A percentile compares a stretch with the other conserved stretches of the same genome.
These are phyloP conservation scores for Daldinia decipiens DNA, from an alignment of 495 filamentous ascomycete species.

Conservation along the genomic window DNA sequence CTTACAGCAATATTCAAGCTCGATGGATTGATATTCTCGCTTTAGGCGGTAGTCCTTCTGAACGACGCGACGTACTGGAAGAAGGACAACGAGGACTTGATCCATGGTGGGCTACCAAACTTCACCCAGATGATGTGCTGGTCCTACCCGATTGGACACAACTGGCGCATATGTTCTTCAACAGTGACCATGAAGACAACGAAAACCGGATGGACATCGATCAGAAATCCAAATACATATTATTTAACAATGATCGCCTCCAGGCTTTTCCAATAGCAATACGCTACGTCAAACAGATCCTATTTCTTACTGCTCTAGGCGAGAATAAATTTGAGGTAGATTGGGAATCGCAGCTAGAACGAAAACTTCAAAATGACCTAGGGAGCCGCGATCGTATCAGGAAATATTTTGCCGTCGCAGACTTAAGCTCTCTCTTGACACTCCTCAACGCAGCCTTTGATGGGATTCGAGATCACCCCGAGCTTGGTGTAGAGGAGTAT, in stretches of 20 bases:
- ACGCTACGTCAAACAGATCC: slow-evolving; percentile 75
- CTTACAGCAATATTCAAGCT: slow-evolving; percentile 78
- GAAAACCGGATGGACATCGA: slow-evolving; percentile 43
- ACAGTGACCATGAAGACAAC: slow-evolving; percentile 25
- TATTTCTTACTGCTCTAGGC: slow-evolving; percentile 75
- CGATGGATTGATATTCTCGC: slow-evolving; percentile 91
- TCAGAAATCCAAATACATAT: slow-evolving; percentile 38
- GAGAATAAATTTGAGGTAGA: slow-evolving; percentile 75
- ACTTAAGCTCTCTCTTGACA: slow-evolving; percentile 40
- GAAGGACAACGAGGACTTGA: slow-evolving; percentile 89
- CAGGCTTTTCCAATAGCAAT: slow-evolving; percentile 72
- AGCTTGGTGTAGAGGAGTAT: slow-evolving; percentile 57
- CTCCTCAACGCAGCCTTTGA: slow-evolving; percentile 48
- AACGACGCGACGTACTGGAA: slow-evolving; percentile 84
- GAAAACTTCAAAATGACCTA: slow-evolving; percentile 71
- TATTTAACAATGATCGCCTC: slow-evolving; percentile 56
- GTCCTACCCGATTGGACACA: slow-evolving; percentile 60
- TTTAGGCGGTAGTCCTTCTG: slow-evolving; percentile 67
- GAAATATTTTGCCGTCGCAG: slow-evolving; percentile 47
- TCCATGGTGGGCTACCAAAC: slow-evolving; percentile 58
- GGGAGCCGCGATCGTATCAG: slow-evolving; percentile 67
- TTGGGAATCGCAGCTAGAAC: slow-evolving; percentile 84
- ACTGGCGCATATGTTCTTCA: slow-evolving; percentile 59
- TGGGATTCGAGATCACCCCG: slow-evolving; percentile 46
- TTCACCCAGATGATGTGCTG: slow-evolving; percentile 50